Evolutionary conservation across 371 early-diverging fungal species (phyloP), one percentile per base, ranked within the genome.

Genomic region (Rhizopus delemar): DNA sequence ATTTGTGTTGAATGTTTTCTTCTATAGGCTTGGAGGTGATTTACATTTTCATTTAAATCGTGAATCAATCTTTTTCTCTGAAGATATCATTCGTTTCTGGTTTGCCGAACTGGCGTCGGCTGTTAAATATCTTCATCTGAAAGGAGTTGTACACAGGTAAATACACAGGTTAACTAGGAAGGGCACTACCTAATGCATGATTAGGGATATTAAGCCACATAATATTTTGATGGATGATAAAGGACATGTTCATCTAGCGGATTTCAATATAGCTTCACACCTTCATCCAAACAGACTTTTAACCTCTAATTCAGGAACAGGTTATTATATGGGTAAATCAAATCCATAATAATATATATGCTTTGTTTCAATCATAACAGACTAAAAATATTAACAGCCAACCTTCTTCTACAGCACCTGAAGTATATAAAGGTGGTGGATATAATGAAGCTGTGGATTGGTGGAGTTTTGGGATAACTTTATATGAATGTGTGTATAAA

Each of bases 381-480:
- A 48, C 29, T 29, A 29, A 48, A 48, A 38, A n/a, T 9, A 48
- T 48, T 48, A 48, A 48, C 22, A 41, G 45, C 43, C 12, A 33
- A 46, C 13, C 13, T 51, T 13, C 11, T n/a, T 39, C 22, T 28
- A 46, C 39, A 87, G 93, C 94, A 4, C 94, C 94, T 2, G 94
- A 94, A 63, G 78, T 94, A 3, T 88, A 90, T 56, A 74, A 74
- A 43, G 78, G 82, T 7, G 80, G 82, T 8, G 91, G 91, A 3
- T 94, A 94, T 65, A 81, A 80, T 39, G 80, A 82, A 60, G 79
- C 86, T 4, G 85, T 91, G 12, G 93, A 98, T 71, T 93, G 94
- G 90, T 98, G 98, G 98, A 82, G 90, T 8, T 60, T 95, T n/a
- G 98, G 95, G 0, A 86, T 95, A 11, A 73, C 90, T 6, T 67